Evolutionary conservation across 208 protist species (phyloP).

Genomic region (Acanthamoeba triangularis): DNA sequence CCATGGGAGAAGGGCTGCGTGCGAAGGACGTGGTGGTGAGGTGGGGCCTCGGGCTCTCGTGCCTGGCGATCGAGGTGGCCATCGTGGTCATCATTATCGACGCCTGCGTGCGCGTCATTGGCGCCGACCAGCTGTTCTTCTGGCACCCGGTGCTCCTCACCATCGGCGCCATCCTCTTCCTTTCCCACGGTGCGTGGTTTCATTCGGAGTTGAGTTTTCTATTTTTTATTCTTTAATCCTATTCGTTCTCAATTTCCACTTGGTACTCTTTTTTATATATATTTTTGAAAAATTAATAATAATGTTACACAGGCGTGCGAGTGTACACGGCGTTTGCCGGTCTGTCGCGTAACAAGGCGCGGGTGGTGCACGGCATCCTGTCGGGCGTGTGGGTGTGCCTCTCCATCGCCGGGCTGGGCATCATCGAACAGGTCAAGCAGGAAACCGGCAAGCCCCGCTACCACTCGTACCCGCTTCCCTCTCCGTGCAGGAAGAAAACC

Average conservation of each 20-base stretch:
- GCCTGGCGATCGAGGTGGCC: neutral
- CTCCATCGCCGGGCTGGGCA: neutral
- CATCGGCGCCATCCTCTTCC: slow-evolving; percentile 53
- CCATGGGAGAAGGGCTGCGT: neutral
- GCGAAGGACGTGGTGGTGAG: neutral
- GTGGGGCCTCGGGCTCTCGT: neutral
- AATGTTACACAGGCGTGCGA: neutral
- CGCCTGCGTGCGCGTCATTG: neutral
- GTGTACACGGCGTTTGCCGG: slow-evolving; percentile 21
- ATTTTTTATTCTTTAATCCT: neutral
- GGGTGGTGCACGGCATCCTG: slow-evolving; percentile 20
- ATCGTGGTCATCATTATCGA: slow-evolving; percentile 20
- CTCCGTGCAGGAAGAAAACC: neutral
- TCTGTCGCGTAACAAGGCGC: neutral
- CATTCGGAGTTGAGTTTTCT: neutral
- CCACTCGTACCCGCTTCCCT: neutral
- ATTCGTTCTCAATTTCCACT: no score
- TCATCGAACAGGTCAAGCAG: slow-evolving; percentile 39
- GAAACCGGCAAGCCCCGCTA: neutral
- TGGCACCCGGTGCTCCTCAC: slow-evolving; percentile 44
- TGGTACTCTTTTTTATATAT: no score
- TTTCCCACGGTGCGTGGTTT: neutral
- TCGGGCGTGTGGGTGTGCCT: neutral
- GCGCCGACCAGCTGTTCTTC: neutral
- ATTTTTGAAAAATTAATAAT: no score